phyloP scores from a whole-genome alignment of 371 early-diverging fungal genomes.

The Lichtheimia hyalospora region DNA sequence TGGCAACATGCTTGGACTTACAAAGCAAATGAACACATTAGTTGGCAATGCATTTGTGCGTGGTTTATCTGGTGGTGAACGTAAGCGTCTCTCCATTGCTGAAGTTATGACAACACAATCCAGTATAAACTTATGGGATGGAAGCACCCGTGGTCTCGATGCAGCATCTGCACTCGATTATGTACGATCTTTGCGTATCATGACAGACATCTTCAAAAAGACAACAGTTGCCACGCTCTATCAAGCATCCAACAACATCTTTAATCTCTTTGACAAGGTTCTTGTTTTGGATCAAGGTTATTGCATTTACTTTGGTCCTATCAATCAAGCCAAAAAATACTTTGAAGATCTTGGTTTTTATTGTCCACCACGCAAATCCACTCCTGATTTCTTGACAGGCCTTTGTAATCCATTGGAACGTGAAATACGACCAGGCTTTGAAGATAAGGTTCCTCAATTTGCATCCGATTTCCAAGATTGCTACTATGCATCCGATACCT shows the following conservation, averaged over 20 bases:
- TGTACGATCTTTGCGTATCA: conserved; percentile 65
- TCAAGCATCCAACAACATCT: conserved; percentile 76
- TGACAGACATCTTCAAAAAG: conserved; percentile 62
- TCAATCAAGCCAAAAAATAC: conserved; percentile 59
- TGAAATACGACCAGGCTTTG: conserved; percentile 52
- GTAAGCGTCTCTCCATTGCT: conserved; percentile 86
- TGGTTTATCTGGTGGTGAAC: conserved; percentile 86
- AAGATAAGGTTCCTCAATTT: conserved; percentile 44
- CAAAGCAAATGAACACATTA: conserved; percentile 72
- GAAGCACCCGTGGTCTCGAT: conserved; percentile 89
- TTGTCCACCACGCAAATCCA: conserved; percentile 72
- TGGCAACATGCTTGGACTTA: conserved; percentile 71
- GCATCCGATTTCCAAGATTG: conserved; percentile 49
- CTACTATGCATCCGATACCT: conserved; percentile 38
- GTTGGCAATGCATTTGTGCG: conserved; percentile 84
- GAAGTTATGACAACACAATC: conserved; percentile 81
- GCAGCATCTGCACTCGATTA: conserved; percentile 85
- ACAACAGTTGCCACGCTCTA: conserved; percentile 68
- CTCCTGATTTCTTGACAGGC: conserved; percentile 78
- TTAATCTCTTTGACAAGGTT: conserved; percentile 75
- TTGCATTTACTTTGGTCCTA: conserved; percentile 76
- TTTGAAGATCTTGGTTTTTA: conserved; percentile 70
- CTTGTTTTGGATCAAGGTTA: conserved; percentile 72
- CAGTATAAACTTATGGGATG: conserved; percentile 79
- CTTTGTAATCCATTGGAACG: conserved; percentile 65